Conservation (phyloP, 306 rosid genomes). For the Citrullus mucosospermus region DNA sequence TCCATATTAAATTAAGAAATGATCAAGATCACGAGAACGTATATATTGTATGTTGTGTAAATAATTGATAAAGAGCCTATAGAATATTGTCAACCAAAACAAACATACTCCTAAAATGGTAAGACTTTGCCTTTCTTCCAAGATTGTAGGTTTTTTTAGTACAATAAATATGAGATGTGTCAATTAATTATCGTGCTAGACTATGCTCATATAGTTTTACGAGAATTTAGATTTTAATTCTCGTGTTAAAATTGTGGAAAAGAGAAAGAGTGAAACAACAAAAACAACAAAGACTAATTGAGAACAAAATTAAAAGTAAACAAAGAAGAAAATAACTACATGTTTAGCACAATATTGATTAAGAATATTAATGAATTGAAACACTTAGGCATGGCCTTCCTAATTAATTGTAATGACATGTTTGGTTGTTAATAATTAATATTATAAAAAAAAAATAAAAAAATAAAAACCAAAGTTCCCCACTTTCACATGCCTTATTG, state of each 20-base stretch:
- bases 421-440: background rate
- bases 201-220: too few species aligned
- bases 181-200: too few species aligned
- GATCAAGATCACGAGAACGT: too few species aligned
- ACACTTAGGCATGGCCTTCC: constrained; percentile 1
- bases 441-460: background rate
- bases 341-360: background rate
- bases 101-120: too few species aligned
- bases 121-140: too few species aligned
- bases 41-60: too few species aligned
- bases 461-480: constrained; percentile 25
- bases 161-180: too few species aligned
- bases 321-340: background rate
- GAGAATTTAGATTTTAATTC: too few species aligned
- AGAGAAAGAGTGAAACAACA: background rate
- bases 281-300: background rate
- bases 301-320: background rate
- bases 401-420: background rate
- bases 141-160: too few species aligned
- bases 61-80: too few species aligned
- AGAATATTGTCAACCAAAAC: too few species aligned
- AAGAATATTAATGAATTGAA: background rate
- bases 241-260: background rate
- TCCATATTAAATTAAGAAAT: too few species aligned
- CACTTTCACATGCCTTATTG: constrained; percentile 36